phyloP scores from a whole-genome alignment of 306 rosid genomes.

The Casuarina cunninghamiana region DNA sequence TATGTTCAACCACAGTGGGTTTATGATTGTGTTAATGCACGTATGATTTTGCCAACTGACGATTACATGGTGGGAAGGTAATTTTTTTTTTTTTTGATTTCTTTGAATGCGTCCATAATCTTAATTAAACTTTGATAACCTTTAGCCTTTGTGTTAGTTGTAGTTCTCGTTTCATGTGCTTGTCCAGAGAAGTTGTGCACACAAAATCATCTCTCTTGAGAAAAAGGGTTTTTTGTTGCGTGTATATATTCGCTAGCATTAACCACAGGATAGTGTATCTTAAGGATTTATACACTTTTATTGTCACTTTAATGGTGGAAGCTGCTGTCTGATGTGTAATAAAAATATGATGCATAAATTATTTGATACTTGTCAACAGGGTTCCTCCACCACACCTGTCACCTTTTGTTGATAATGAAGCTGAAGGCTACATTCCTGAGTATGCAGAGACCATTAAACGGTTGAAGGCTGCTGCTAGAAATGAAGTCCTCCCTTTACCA shows the following conservation, averaged over 20 bases:
- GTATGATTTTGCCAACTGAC: constrained; percentile 68
- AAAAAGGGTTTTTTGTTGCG: neutral
- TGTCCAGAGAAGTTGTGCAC: neutral
- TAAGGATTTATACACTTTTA: neutral
- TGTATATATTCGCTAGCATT: neutral
- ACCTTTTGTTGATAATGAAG: constrained; percentile 80
- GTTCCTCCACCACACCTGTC: constrained; percentile 91
- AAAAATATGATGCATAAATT: neutral
- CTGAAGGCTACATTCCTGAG: constrained; percentile 85
- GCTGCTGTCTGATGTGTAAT: neutral
- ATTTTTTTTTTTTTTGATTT: neutral
- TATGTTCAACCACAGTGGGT: constrained; percentile 98
- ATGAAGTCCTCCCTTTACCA: constrained; percentile 79
- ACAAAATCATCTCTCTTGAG: neutral
- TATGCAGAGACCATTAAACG: constrained; percentile 80
- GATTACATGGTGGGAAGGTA: constrained; percentile 88
- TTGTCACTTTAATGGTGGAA: neutral
- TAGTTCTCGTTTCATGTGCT: neutral
- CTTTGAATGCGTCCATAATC: neutral
- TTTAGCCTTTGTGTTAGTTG: neutral
- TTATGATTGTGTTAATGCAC: constrained; percentile 79
- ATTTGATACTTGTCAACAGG: constrained; percentile 41
- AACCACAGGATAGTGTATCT: neutral
- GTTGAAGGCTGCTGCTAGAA: constrained; percentile 65
- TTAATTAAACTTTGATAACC: neutral